These are phyloP conservation scores for Volvox carteri DNA, from an alignment of 163 green algal species.

Conservation along the genomic window DNA sequence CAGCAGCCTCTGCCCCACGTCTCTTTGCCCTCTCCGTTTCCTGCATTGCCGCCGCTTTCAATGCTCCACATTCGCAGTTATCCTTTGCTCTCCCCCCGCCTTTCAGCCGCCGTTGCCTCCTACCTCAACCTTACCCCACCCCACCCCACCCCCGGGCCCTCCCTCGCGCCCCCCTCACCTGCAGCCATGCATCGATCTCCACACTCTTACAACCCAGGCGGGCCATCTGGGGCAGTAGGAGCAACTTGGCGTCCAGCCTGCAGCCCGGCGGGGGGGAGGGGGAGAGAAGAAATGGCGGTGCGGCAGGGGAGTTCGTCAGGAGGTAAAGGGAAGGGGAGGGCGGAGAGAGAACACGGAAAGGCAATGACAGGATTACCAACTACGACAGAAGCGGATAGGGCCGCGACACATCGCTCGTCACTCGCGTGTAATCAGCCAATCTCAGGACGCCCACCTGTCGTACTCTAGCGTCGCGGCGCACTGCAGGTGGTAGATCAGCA, in stretches of 20 bases:
- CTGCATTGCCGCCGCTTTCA: no score
- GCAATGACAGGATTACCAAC: no score
- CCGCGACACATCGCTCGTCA: no score
- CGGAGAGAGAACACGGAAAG: no score
- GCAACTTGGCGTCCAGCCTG: conserved; percentile 54
- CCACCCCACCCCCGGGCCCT: not conserved
- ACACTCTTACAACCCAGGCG: conserved; percentile 36
- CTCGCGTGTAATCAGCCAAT: no score
- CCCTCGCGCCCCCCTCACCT: conserved; percentile 2
- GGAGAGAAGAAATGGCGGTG: not conserved
- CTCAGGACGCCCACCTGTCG: conserved; percentile 34
- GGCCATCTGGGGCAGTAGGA: conserved; percentile 48
- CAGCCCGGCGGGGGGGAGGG: not conserved
- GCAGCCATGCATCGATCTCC: conserved; percentile 46
- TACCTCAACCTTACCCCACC: not conserved
- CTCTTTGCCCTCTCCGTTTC: no score
- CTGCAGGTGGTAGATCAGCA: conserved; percentile 47
- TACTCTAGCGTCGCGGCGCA: conserved; percentile 45
- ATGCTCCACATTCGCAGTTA: no score
- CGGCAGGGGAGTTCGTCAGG: not conserved
- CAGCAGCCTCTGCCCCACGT: no score
- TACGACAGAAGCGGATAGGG: no score
- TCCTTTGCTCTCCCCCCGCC: no score
- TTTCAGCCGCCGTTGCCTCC: no score
- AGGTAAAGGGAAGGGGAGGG: not conserved